These are phyloP conservation scores for Clitopilus hobsonii DNA, from an alignment of 768 basidiomycete genomes.

Conservation along the genomic window DNA sequence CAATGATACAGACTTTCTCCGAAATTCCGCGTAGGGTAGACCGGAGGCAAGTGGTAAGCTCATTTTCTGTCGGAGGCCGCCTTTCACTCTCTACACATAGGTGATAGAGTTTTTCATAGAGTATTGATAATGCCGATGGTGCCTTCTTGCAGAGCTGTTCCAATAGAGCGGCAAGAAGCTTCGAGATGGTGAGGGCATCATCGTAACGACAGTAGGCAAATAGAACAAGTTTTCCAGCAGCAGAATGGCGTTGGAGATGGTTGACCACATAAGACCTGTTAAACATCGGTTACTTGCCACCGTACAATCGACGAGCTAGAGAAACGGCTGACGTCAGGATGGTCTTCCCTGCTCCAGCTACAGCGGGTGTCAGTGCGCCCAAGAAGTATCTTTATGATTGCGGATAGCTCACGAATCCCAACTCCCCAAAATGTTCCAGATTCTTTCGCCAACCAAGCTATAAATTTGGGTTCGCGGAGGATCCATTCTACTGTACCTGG, in stretches of 20 bases:
- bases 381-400: background rate
- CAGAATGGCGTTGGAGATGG: background rate
- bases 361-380: background rate
- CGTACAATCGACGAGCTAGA: too few relatives aligned
- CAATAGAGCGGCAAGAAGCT: background rate
- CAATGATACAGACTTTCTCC: background rate
- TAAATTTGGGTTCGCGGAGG: background rate
- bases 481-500: background rate
- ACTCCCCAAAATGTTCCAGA: background rate
- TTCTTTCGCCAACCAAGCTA: background rate
- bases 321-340: background rate
- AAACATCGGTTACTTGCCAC: background rate
- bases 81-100: background rate
- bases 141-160: background rate
- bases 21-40: too few relatives aligned
- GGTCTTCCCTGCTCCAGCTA: background rate
- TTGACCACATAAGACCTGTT: background rate
- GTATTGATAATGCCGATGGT: background rate
- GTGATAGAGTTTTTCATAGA: background rate
- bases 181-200: background rate
- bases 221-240: background rate
- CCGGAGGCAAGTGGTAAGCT: background rate
- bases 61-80: background rate
- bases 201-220: background rate
- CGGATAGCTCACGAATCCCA: background rate